A percentile compares a stretch with the other conserved stretches of the same genome.
phyloP scores from a whole-genome alignment of 192 early-diverging fungal genomes.

The Phlyctochytrium planicorne region DNA sequence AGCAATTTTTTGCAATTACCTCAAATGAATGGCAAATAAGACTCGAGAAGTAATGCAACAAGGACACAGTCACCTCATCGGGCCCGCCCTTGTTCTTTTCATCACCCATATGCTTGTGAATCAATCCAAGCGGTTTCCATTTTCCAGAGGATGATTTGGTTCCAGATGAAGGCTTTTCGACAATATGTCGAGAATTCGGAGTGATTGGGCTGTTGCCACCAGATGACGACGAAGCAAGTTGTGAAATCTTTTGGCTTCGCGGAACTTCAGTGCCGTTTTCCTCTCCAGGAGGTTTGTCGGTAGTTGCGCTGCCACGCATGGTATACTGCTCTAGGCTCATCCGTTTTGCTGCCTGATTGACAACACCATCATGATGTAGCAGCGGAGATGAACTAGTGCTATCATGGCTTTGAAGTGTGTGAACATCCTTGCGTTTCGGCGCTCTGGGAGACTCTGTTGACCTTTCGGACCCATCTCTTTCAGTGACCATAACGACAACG shows the following conservation, averaged over 20 bases:
- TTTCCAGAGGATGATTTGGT: background rate
- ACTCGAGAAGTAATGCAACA: background rate
- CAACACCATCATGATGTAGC: too few relatives aligned
- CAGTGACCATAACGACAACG: background rate
- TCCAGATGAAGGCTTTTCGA: background rate
- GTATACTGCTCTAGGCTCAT: too few relatives aligned
- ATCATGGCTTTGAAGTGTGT: too few relatives aligned
- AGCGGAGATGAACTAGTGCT: too few relatives aligned
- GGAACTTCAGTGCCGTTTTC: background rate
- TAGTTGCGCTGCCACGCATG: too few relatives aligned
- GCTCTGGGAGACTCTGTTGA: too few relatives aligned
- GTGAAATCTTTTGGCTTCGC: too few relatives aligned
- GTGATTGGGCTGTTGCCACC: background rate
- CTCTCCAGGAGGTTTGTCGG: background rate
- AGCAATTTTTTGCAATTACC: background rate
- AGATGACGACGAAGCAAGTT: background rate
- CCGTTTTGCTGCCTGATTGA: too few relatives aligned
- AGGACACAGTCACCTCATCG: background rate
- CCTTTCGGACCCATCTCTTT: too few relatives aligned
- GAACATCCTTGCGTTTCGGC: too few relatives aligned
- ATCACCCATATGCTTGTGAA: slow-evolving; percentile 3
- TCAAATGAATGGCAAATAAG: slow-evolving; percentile 1
- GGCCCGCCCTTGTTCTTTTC: background rate
- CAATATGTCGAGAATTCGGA: background rate
- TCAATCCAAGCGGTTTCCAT: background rate